These are phyloP conservation scores for Leccinum longicurvipes DNA, from an alignment of 768 basidiomycete genomes.

Conservation along the genomic window DNA sequence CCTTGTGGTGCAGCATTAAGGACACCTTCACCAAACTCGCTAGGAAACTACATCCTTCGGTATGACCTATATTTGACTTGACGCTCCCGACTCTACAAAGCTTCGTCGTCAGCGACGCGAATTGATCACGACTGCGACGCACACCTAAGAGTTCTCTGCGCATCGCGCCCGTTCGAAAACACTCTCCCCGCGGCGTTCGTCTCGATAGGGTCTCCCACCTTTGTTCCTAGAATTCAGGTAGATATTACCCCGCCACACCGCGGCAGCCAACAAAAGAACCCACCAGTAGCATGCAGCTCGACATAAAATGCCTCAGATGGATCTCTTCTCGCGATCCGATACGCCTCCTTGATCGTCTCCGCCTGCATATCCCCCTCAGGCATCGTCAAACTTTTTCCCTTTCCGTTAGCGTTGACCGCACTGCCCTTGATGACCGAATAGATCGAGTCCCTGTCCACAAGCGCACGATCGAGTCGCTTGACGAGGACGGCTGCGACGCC, in stretches of 20 bases:
- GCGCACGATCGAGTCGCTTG: slow-evolving; percentile 32
- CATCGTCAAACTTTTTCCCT: slow-evolving; percentile 34
- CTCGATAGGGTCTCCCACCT: slow-evolving; percentile 48
- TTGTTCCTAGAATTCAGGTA: slow-evolving; percentile 28
- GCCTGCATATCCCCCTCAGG: slow-evolving; percentile 34
- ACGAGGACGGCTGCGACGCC: slow-evolving; percentile 32
- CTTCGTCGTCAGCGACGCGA: neutral
- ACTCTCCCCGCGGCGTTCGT: slow-evolving; percentile 45
- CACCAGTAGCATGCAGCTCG: slow-evolving; percentile 49
- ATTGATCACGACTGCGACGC: neutral
- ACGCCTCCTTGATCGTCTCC: slow-evolving; percentile 33
- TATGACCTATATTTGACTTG: slow-evolving; percentile 25
- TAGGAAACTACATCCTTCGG: slow-evolving; percentile 31
- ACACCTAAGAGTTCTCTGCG: slow-evolving; percentile 18
- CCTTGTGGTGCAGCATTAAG: slow-evolving; percentile 30
- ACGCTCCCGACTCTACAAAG: slow-evolving; percentile 24
- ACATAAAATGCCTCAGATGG: slow-evolving; percentile 45
- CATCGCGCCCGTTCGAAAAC: slow-evolving; percentile 26
- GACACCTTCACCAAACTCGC: slow-evolving; percentile 34
- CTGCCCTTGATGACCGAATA: slow-evolving; percentile 31
- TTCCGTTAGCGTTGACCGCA: slow-evolving; percentile 34
- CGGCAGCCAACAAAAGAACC: neutral
- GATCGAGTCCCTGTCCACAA: slow-evolving; percentile 30
- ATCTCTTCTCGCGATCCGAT: slow-evolving; percentile 25
- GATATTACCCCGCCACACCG: neutral